A percentile compares a stretch with the other conserved stretches of the same genome.
Evolutionary conservation across 2,329 filamentous ascomycete species (phyloP).

Genomic region (Thielaviopsis punctulata): DNA sequence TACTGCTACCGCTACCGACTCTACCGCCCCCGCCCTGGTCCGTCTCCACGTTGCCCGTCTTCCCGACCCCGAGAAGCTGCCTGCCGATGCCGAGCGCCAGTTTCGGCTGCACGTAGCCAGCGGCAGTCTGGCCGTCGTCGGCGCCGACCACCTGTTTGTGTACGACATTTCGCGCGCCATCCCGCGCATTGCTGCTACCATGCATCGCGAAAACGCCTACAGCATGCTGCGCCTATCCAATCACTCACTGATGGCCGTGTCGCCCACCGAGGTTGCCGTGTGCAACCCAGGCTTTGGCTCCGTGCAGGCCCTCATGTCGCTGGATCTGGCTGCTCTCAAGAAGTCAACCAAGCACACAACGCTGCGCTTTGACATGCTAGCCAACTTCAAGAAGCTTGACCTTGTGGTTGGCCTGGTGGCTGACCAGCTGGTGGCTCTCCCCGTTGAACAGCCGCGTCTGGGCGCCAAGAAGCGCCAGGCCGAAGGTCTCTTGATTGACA

Average conservation of each 20-base stretch:
- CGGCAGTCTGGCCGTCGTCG: slow-evolving; percentile 45
- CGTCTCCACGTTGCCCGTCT: slow-evolving; percentile 25
- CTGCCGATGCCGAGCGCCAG: slow-evolving; percentile 5
- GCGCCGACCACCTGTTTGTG: slow-evolving; percentile 34
- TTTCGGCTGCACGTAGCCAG: slow-evolving; percentile 46
- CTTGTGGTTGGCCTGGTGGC: slow-evolving; percentile 48
- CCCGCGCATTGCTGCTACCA: slow-evolving; percentile 39
- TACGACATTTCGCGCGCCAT: slow-evolving; percentile 48
- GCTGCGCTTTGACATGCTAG: slow-evolving; percentile 29
- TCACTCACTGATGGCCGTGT: slow-evolving; percentile 47
- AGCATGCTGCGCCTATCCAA: slow-evolving; percentile 52
- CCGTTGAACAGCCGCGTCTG: slow-evolving; percentile 42
- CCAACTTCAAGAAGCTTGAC: slow-evolving; percentile 49
- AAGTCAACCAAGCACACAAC: slow-evolving; percentile 20
- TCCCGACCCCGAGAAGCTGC: slow-evolving; percentile 14
- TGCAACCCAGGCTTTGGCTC: slow-evolving; percentile 55
- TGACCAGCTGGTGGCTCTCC: slow-evolving; percentile 47
- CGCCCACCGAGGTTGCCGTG: slow-evolving; percentile 36
- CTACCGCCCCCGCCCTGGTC: slow-evolving; percentile 16
- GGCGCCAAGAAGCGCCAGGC: slow-evolving; percentile 34
- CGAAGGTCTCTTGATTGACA: slow-evolving; percentile 53
- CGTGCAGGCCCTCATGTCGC: slow-evolving; percentile 31
- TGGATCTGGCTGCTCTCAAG: slow-evolving; percentile 26
- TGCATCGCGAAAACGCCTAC: slow-evolving; percentile 32
- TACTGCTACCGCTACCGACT: slow-evolving; percentile 13